A percentile compares a stretch with the other conserved stretches of the same genome.
Evolutionary conservation across 495 filamentous ascomycete species (phyloP).

Genomic region (Neurospora sp.): DNA sequence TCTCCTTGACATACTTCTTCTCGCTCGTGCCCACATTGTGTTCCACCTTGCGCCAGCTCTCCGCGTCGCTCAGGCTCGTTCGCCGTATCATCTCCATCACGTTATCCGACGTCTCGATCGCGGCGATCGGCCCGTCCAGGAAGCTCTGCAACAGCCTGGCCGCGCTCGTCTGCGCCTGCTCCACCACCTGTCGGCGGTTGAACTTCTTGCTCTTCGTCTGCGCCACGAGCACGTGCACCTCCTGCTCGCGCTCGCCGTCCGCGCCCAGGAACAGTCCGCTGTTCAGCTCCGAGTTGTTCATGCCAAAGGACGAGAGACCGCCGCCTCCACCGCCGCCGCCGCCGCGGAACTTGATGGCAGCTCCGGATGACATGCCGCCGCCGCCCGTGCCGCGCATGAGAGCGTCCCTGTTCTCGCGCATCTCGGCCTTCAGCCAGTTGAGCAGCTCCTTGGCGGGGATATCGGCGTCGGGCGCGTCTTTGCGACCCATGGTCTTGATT

Average conservation of each 20-base stretch:
- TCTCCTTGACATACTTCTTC: conserved; percentile 74
- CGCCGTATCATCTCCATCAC: conserved; percentile 70
- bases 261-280: conserved; percentile 4
- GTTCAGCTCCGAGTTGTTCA: conserved; percentile 9
- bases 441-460: conserved; percentile 64
- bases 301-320: not conserved
- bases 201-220: conserved; percentile 82
- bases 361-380: conserved; percentile 24
- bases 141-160: conserved; percentile 54
- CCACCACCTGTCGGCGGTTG: conserved; percentile 75
- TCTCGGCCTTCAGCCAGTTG: conserved; percentile 70
- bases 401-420: conserved; percentile 47
- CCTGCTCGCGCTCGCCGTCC: conserved; percentile 45
- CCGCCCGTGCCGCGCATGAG: conserved; percentile 42
- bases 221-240: conserved; percentile 73
- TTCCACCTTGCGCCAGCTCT: conserved; percentile 76
- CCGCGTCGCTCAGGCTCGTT: conserved; percentile 67
- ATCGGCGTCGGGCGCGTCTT: conserved; percentile 65
- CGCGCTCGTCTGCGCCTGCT: conserved; percentile 59
- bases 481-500: conserved; percentile 60
- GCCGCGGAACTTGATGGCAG: conserved; percentile 19
- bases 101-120: conserved; percentile 79
- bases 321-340: not conserved
- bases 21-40: conserved; percentile 69
- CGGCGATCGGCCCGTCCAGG: conserved; percentile 66